Evolutionary conservation across 805 yeast genomes (phyloP), one percentile per base, ranked within the genome.

Genomic region (Torulaspora quercuum): DNA sequence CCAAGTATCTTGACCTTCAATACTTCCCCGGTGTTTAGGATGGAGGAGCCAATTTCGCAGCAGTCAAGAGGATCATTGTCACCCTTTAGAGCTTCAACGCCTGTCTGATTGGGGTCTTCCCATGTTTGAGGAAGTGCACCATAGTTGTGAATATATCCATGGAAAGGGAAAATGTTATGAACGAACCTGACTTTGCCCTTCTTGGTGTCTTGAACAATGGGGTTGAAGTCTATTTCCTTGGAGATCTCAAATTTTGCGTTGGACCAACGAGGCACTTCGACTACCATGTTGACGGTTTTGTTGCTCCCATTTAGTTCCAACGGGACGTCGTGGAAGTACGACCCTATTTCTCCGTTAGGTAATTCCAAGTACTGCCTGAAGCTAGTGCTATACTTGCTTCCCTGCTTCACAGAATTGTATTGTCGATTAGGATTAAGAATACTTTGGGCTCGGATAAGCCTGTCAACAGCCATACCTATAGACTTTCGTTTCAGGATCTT

Each of bases 11-110:
- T 81, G 29, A 76, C 86, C 50, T 68, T 75, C 55, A 71, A 75
- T 33, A 82, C 67, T 41, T 76, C 78, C 16, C 95, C 95, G 10
- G 77, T 70, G 37, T 67, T 50, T 25, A 76, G 69, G 3, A 81
- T 72, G 7, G 56, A 48, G 28, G 74, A 68, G 13, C 95, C 95
- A 41, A 90, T 86, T 55, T 90, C 98, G 57, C 95, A 80, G 29
- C 89, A 89, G 57, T 90, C 98, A 44, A 90, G 67, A 3, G 98
- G 98, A 63, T 90, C 98, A 57, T 87, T 85, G 65, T 90, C 98
- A 44, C 98, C 98, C 43, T 64, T 63, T 22, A 73, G 61, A 3
- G 61, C 49, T 46, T 71, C 73, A 42, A 60, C 71, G 58, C 50
- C 64, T 69, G 48, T 53, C 35, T 67, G 68, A 41, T 80, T 75